phyloP scores from a whole-genome alignment of 768 basidiomycete species.

The Exsudoporus frostii region DNA sequence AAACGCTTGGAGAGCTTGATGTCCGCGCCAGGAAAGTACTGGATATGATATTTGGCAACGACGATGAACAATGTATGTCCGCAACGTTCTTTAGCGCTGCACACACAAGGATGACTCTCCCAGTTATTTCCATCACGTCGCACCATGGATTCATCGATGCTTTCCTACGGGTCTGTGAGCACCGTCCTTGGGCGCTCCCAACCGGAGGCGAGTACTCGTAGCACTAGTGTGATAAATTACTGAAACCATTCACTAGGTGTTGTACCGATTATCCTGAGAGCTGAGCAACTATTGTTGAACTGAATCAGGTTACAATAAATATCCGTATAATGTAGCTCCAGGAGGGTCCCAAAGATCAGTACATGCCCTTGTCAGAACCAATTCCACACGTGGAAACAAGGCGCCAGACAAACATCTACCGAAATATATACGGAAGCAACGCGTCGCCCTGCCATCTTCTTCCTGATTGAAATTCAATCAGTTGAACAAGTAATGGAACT shows the following conservation, averaged over 20 bases:
- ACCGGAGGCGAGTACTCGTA: conserved; percentile 54
- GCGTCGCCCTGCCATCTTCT: conserved; percentile 48
- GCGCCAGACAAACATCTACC: neutral
- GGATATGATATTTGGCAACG: conserved; percentile 51
- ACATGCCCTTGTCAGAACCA: conserved; percentile 53
- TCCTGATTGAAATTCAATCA: no score
- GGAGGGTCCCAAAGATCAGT: conserved; percentile 45
- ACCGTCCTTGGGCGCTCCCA: conserved; percentile 44
- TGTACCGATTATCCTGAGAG: conserved; percentile 24
- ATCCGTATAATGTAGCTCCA: conserved; percentile 31
- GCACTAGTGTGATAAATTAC: neutral
- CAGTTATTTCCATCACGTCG: conserved; percentile 66
- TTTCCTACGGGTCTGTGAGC: conserved; percentile 47
- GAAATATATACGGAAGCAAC: neutral
- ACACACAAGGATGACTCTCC: neutral
- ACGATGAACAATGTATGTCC: conserved; percentile 46
- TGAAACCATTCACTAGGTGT: conserved; percentile 20
- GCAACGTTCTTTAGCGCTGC: neutral
- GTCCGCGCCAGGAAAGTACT: conserved; percentile 49
- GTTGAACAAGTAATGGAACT: no score
- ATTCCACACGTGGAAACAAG: conserved; percentile 40
- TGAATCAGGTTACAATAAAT: neutral
- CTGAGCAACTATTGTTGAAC: conserved; percentile 7
- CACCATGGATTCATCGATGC: conserved; percentile 63
- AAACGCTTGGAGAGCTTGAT: conserved; percentile 45